phyloP scores from a whole-genome alignment of 805 yeast genomes.

The Kregervanrija fluxuum region DNA sequence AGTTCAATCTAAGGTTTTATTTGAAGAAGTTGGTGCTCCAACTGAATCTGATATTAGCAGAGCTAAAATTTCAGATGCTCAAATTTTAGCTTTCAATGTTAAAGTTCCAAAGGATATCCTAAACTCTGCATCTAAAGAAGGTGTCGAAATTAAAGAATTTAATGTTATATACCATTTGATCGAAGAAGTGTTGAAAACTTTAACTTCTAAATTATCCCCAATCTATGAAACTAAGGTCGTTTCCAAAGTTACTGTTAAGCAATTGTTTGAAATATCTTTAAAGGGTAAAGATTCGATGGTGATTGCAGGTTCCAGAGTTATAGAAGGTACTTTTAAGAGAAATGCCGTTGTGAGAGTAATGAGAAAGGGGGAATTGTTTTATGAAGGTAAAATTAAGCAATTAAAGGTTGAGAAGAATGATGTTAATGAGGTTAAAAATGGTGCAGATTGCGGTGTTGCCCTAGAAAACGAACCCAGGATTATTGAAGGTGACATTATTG shows the following conservation, averaged over 20 bases:
- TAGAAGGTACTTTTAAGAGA: conserved; percentile 58
- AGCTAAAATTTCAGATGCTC: conserved; percentile 65
- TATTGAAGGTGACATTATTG: conserved; percentile 62
- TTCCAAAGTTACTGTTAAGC: conserved; percentile 64
- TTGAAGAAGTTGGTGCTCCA: conserved; percentile 72
- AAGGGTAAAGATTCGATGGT: conserved; percentile 46
- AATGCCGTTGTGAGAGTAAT: conserved; percentile 36
- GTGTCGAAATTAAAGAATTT: conserved; percentile 54
- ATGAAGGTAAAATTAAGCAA: conserved; percentile 46
- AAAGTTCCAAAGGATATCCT: conserved; percentile 57
- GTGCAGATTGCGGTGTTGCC: conserved; percentile 84
- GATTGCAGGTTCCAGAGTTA: conserved; percentile 85
- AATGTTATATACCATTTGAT: conserved; percentile 83
- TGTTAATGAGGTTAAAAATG: conserved; percentile 68
- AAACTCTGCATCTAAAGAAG: conserved; percentile 47
- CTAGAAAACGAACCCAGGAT: conserved; percentile 36
- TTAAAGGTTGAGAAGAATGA: conserved; percentile 81
- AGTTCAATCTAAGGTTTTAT: conserved; percentile 61
- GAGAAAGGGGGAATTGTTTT: conserved; percentile 40
- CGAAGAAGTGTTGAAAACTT: conserved; percentile 67
- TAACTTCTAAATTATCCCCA: conserved; percentile 57
- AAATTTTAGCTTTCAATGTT: conserved; percentile 72
- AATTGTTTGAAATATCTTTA: conserved; percentile 61
- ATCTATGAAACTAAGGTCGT: conserved; percentile 55
- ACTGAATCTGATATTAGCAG: conserved; percentile 59